Percentiles rank a stretch among this genome's conserved stretches.
phyloP scores from a whole-genome alignment of 2,329 filamentous ascomycete genomes.

The Neurospora sp. region DNA sequence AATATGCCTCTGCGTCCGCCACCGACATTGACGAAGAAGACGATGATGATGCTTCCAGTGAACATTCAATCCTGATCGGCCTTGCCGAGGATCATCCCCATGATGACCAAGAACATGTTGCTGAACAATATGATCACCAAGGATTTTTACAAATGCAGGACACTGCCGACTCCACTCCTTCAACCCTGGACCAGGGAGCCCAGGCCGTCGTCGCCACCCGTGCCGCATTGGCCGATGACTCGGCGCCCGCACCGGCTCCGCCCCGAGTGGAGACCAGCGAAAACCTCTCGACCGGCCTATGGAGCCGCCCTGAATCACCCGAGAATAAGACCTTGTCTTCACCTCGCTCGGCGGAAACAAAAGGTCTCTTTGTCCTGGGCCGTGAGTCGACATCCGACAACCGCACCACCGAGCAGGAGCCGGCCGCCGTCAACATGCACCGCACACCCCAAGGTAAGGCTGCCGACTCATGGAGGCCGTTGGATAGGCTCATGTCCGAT shows the following conservation, averaged over 20 bases:
- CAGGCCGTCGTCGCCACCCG: not conserved
- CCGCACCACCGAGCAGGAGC: conserved; percentile 21
- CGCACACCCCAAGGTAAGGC: conserved; percentile 19
- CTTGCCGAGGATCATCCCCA: conserved; percentile 16
- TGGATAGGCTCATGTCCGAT: conserved; percentile 19
- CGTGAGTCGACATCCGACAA: not conserved
- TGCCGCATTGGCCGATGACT: not conserved
- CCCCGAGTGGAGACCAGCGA: conserved; percentile 8
- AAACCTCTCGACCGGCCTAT: conserved; percentile 14
- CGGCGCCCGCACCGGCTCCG: conserved; percentile 1
- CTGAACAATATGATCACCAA: not conserved
- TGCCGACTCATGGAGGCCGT: conserved; percentile 11
- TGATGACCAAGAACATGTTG: not conserved
- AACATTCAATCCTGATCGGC: conserved; percentile 24
- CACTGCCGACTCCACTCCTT: not conserved
- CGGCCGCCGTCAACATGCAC: conserved; percentile 23
- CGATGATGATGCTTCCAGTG: conserved; percentile 14
- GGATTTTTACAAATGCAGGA: not conserved
- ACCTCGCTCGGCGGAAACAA: not conserved
- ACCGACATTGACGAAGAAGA: conserved; percentile 21
- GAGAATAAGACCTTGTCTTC: not conserved
- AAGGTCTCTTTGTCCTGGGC: conserved; percentile 4
- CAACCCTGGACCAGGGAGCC: not conserved
- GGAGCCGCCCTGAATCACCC: conserved; percentile 7
- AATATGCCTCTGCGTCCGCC: not conserved